phyloP scores from a whole-genome alignment of 805 yeast species.

The Schwanniomyces sp. region DNA sequence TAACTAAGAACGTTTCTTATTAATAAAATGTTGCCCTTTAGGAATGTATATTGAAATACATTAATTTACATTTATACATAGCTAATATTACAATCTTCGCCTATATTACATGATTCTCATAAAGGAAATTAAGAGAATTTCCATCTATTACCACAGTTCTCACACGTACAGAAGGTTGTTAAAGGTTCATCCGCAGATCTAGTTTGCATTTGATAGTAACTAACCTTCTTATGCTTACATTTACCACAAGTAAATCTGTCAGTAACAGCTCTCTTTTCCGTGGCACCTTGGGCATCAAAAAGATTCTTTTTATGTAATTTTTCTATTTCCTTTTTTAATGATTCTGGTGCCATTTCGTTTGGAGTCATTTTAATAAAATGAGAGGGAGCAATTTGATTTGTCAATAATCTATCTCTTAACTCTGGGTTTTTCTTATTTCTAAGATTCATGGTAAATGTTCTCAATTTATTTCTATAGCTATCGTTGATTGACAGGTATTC shows the following conservation, averaged over 20 bases:
- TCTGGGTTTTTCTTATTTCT: constrained; percentile 90
- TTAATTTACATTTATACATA: constrained; percentile 1
- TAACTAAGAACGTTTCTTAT: constrained; percentile 34
- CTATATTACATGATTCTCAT: neutral
- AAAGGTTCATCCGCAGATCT: constrained; percentile 98
- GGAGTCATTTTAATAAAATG: constrained; percentile 79
- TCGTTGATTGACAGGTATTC: constrained; percentile 59
- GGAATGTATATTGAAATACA: neutral
- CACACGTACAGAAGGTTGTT: constrained; percentile 97
- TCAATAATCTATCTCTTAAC: constrained; percentile 64
- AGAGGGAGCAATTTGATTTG: constrained; percentile 64
- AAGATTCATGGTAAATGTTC: constrained; percentile 84
- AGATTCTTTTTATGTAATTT: constrained; percentile 83
- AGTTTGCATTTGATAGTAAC: constrained; percentile 97
- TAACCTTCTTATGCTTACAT: constrained; percentile 95
- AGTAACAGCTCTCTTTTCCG: constrained; percentile 91
- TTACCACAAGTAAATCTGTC: constrained; percentile 97
- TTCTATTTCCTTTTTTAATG: constrained; percentile 80
- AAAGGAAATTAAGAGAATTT: constrained; percentile 65
- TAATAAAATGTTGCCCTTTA: constrained; percentile 3
- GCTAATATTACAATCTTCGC: neutral
- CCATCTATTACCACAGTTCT: constrained; percentile 97
- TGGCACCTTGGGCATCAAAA: constrained; percentile 97
- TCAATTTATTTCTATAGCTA: constrained; percentile 75
- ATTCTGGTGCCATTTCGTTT: constrained; percentile 95